Evolutionary conservation across 306 rosid species (phyloP).

Genomic region (Quillaja saponaria): DNA sequence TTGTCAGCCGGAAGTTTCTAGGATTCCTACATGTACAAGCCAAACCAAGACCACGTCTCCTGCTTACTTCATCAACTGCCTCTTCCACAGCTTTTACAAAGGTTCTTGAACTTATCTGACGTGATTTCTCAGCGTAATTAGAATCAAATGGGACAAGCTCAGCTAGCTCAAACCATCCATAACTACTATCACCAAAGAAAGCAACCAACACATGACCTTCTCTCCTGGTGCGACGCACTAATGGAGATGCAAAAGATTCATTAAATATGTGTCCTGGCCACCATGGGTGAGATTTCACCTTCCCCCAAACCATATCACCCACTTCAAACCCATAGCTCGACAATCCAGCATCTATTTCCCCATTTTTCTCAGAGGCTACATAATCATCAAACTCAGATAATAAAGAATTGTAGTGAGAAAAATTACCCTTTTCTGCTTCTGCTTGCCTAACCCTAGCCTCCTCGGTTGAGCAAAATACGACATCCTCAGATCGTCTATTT

Average conservation of each 20-base stretch:
- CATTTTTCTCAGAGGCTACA: conserved; percentile 71
- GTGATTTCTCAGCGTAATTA: conserved; percentile 75
- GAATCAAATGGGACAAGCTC: conserved; percentile 77
- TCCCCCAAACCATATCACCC: conserved; percentile 98
- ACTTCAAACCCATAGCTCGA: conserved; percentile 69
- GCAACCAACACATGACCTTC: conserved; percentile 89
- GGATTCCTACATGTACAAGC: conserved; percentile 76
- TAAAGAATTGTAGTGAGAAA: conserved; percentile 48
- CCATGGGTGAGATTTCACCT: conserved; percentile 99
- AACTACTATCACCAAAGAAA: conserved; percentile 93
- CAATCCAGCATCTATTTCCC: conserved; percentile 38
- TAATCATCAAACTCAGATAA: conserved; percentile 74
- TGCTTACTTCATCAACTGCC: conserved; percentile 79
- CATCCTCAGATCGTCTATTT: conserved; percentile 42
- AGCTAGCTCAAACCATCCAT: conserved; percentile 94
- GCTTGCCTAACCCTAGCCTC: conserved; percentile 33
- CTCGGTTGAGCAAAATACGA: conserved; percentile 24
- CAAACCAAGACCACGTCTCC: conserved; percentile 72
- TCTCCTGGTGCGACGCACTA: conserved; percentile 70
- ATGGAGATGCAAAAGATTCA: conserved; percentile 66
- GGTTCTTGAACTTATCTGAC: conserved; percentile 57
- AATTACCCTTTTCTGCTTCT: conserved; percentile 26
- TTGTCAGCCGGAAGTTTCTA: conserved; percentile 50
- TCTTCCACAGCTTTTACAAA: conserved; percentile 87
- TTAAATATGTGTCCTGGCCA: conserved; percentile 95